phyloP scores from a whole-genome alignment of 352 stramenopile species.

The Globisporangium cylindrosporum region DNA sequence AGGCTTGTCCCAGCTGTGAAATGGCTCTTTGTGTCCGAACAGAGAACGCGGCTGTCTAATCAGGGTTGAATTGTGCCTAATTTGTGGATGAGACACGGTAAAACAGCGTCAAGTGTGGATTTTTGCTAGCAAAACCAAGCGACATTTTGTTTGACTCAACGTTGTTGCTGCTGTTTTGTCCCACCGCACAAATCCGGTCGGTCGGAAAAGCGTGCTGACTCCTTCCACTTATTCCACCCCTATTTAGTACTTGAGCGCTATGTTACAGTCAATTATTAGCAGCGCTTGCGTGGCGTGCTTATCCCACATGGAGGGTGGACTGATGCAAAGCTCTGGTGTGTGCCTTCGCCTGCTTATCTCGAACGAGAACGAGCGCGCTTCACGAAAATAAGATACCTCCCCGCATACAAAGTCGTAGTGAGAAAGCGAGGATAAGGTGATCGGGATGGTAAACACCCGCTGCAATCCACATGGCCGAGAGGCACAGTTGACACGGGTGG shows the following conservation, averaged over 20 bases:
- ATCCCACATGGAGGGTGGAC: slow-evolving; percentile 14
- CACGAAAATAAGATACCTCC: slow-evolving; percentile 2
- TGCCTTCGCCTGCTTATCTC: slow-evolving; percentile 9
- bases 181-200: neutral
- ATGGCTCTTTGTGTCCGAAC: slow-evolving; percentile 14
- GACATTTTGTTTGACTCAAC: neutral
- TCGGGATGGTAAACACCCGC: slow-evolving; percentile 15
- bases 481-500: neutral
- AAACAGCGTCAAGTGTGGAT: neutral
- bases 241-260: neutral
- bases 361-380: neutral
- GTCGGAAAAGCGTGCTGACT: neutral
- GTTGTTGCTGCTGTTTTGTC: neutral
- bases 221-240: no score
- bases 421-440: slow-evolving; percentile 17
- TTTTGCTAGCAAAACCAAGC: neutral
- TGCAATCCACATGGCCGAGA: slow-evolving; percentile 14
- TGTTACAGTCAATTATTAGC: neutral
- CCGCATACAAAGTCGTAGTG: neutral
- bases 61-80: neutral
- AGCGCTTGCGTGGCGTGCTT: slow-evolving; percentile 5
- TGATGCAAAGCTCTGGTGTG: slow-evolving; percentile 1
- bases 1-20: slow-evolving; percentile 16
- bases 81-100: neutral
- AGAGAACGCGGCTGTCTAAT: neutral